Evolutionary conservation across 2,329 filamentous ascomycete genomes (phyloP).

Genomic region (Fusarium xyrophilum): DNA sequence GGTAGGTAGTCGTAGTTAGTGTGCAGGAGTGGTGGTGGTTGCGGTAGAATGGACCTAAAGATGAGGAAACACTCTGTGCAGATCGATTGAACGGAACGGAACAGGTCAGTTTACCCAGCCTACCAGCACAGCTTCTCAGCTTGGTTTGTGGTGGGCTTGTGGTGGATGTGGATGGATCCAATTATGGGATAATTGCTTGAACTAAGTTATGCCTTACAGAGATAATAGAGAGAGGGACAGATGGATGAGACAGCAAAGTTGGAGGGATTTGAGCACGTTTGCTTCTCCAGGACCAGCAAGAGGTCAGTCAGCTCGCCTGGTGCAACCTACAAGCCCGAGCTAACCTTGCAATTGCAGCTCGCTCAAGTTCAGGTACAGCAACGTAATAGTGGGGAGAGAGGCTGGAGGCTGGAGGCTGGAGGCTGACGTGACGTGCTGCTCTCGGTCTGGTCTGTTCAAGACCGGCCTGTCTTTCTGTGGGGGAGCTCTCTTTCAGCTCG

Average conservation of each 20-base stretch:
- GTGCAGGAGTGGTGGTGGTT: constrained; percentile 16
- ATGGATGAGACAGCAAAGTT: constrained; percentile 12
- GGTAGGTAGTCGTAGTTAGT: not conserved
- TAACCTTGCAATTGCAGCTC: constrained; percentile 33
- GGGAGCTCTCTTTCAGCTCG: constrained; percentile 29
- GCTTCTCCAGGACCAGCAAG: constrained; percentile 26
- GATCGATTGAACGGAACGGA: constrained; percentile 36
- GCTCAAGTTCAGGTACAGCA: constrained; percentile 30
- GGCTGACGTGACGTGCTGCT: constrained; percentile 26
- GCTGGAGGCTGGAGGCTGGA: constrained; percentile 18
- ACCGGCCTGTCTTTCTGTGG: constrained; percentile 27
- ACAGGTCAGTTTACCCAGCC: constrained; percentile 18
- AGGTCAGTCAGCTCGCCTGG: constrained; percentile 38
- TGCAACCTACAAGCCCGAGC: constrained; percentile 24
- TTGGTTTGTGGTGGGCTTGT: constrained; percentile 26
- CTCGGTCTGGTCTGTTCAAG: not conserved
- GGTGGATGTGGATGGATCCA: constrained; percentile 15
- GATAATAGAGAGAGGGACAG: not conserved
- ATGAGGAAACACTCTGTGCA: constrained; percentile 33
- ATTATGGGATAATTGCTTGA: constrained; percentile 1
- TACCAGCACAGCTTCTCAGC: constrained; percentile 5
- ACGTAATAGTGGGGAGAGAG: constrained; percentile 29
- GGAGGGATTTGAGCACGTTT: constrained; percentile 33
- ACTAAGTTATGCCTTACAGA: constrained; percentile 3
- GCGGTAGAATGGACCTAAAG: constrained; percentile 25